A percentile compares a stretch with the other conserved stretches of the same genome.
These are phyloP conservation scores for Fusarium ramigenum DNA, from an alignment of 2,329 filamentous ascomycete genomes.

Conservation along the genomic window DNA sequence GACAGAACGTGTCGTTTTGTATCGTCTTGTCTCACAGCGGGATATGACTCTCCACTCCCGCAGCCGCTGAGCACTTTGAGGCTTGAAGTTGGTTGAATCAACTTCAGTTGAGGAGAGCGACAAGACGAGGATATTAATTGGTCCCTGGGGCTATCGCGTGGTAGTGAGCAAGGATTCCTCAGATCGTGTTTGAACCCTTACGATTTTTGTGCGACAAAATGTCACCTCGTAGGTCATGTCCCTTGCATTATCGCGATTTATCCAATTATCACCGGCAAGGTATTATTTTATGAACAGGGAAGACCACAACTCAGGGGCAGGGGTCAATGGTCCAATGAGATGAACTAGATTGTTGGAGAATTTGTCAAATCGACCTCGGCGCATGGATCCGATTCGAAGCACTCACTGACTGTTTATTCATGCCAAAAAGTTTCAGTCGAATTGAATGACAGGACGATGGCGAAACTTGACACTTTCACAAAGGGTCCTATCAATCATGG, in stretches of 20 bases:
- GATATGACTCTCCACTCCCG: neutral
- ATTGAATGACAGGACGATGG: neutral
- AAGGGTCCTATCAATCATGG: conserved; percentile 2
- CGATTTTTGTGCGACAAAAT: neutral
- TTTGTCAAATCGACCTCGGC: neutral
- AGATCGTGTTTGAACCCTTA: neutral
- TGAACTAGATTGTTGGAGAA: neutral
- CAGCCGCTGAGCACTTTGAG: neutral
- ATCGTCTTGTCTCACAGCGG: conserved; percentile 23
- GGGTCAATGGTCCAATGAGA: neutral
- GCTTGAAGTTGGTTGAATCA: conserved; percentile 13
- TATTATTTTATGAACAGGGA: conserved; percentile 1
- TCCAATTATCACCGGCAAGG: neutral
- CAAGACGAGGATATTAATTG: neutral
- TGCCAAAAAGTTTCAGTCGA: neutral
- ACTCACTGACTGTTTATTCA: conserved; percentile 4
- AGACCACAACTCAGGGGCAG: neutral
- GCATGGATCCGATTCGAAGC: conserved; percentile 1
- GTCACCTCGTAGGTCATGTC: neutral
- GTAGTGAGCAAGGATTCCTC: conserved; percentile 7
- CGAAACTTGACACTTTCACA: conserved; percentile 6
- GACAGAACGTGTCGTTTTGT: neutral
- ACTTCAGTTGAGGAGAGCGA: conserved; percentile 15
- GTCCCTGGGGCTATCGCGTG: neutral
- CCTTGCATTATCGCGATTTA: conserved; percentile 3